These are phyloP conservation scores for Trypanosoma scelopori DNA, from an alignment of 208 protist genomes.

Conservation along the genomic window DNA sequence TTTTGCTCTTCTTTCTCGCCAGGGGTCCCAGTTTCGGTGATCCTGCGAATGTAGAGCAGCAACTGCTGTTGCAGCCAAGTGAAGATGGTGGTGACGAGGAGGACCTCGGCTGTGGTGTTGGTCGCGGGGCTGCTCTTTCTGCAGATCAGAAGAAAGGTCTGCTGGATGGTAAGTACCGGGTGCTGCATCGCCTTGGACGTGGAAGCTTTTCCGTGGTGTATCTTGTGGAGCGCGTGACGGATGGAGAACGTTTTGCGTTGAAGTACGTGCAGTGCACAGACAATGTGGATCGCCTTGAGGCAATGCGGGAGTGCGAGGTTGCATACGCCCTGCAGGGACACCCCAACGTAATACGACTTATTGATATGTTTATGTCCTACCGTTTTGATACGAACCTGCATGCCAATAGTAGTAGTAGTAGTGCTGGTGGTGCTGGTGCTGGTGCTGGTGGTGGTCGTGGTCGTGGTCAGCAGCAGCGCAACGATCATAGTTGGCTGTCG, in stretches of 20 bases:
- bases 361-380: conserved; percentile 85
- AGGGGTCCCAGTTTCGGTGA: not conserved
- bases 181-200: conserved; percentile 52
- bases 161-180: conserved; percentile 43
- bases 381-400: conserved; percentile 37
- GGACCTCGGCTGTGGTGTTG: conserved; percentile 2
- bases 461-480: not conserved
- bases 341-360: conserved; percentile 68
- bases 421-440: not conserved
- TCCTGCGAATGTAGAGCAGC: not conserved
- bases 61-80: not conserved
- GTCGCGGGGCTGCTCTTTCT: conserved; percentile 19
- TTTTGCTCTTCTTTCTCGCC: not conserved
- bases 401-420: conserved; percentile 11
- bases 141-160: conserved; percentile 19
- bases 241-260: conserved; percentile 53
- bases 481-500: conserved; percentile 1
- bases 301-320: conserved; percentile 77
- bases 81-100: conserved; percentile 7
- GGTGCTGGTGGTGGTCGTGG: too few species aligned
- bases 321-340: conserved; percentile 65
- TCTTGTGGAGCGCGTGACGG: conserved; percentile 56
- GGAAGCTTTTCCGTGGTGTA: conserved; percentile 78
- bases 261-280: conserved; percentile 73
- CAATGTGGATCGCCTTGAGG: conserved; percentile 53